Base-by-base conservation (phyloP, 2,329 filamentous ascomycete species). In the Beauveria sp. region DNA sequence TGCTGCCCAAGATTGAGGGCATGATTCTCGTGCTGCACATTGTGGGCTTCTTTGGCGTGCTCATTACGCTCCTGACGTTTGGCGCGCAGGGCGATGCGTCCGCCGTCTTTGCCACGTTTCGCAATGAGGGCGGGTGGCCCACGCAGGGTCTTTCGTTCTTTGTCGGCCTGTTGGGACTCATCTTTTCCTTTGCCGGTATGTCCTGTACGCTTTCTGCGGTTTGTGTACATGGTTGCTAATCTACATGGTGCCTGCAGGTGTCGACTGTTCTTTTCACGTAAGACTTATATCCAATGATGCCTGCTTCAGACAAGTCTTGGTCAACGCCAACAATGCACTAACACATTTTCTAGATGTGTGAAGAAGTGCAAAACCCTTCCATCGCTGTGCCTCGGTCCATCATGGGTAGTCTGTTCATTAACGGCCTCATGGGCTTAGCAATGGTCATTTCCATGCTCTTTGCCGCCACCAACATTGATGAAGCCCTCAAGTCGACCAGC, bases 401-500 rank as follows among this genome's bases (percentile, higher is more conserved):
- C 63, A 75, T 84, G 46, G 71, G 74, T 2, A 77, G 76, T 3
- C 73, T 84, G 0, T 63, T 76, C 0, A 72, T 85, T 54, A 85
- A 85, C 61, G 81, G 79, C 3, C 66, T 75, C 0, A 70, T 83
- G 0, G 84, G 83, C 0, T 81, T 85, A 50, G 74, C 79, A n/a
- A 82, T 85, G 74, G 67, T 84, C n/a, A 74, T 85, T 16, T 79
- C 81, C 0, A 73, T 83, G 42, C 75, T 83, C 9, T 86, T 85
- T 65, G 82, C 79, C 28, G 73, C 85, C 18, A 76, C 76, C 2
- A 76, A 85, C 61, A 70, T 82, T 12, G 73, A 78, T 12, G 68
- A 67, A 0, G 75, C 79, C 0, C 69, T 82, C 3, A 69, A 70
- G 0, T 77, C 76, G 0, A 74, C 75, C 0, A 82, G 81, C 0